Evolutionary conservation across 768 basidiomycete genomes (phyloP).

Genomic region (Fomitopsis serialis): DNA sequence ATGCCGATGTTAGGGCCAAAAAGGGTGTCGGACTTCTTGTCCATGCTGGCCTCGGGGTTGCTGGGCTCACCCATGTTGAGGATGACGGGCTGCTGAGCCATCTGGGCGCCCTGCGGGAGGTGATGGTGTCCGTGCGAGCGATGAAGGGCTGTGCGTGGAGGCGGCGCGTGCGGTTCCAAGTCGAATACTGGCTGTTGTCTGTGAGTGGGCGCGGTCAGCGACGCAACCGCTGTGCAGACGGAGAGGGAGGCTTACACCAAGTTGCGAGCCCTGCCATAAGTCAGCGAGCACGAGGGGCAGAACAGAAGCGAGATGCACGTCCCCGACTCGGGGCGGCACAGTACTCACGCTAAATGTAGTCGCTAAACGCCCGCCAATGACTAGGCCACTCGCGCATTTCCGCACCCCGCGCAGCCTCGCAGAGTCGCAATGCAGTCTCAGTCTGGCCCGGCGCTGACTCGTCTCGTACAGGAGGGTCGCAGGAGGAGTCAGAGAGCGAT

Average conservation of each 20-base stretch:
- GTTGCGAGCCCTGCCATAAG: conserved; percentile 1
- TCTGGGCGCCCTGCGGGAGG: conserved; percentile 44
- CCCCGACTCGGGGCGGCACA: background rate
- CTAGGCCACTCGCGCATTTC: background rate
- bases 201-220: conserved; percentile 6
- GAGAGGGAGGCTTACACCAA: conserved; percentile 3
- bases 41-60: conserved; percentile 27
- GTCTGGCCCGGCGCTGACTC: background rate
- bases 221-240: background rate
- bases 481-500: too few species aligned
- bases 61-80: conserved; percentile 28
- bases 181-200: conserved; percentile 48
- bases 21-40: conserved; percentile 71
- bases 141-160: conserved; percentile 46
- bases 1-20: conserved; percentile 91
- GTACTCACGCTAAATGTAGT: background rate
- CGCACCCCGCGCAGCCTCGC: too few species aligned
- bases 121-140: conserved; percentile 44
- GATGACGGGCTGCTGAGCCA: conserved; percentile 35
- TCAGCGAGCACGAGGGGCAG: background rate
- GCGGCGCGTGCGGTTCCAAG: conserved; percentile 55
- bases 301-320: background rate
- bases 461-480: too few species aligned
- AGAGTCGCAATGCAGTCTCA: background rate
- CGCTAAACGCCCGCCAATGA: background rate